Conservation (phyloP, 768 basidiomycete species). For the Boletus coccyginus region DNA sequence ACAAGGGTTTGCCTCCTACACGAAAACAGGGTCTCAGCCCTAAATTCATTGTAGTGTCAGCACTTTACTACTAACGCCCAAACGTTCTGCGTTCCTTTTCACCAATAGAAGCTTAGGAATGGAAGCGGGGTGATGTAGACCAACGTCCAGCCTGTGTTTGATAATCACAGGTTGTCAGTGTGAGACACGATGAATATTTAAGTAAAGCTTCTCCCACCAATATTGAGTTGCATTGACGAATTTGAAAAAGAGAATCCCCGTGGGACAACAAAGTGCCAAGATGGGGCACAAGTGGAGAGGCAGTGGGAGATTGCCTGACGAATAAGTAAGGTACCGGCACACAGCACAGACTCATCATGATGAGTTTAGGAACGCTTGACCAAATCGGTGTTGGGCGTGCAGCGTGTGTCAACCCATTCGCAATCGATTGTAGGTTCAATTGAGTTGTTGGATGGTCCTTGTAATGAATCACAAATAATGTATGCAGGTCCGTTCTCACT, state of each 20-base stretch:
- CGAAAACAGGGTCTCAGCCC: conserved; percentile 25
- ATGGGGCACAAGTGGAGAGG: too few relatives aligned
- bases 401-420: too few relatives aligned
- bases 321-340: too few relatives aligned
- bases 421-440: too few relatives aligned
- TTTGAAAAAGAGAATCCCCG: background rate
- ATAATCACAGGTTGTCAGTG: conserved; percentile 3
- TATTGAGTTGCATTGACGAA: background rate
- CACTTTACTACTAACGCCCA: background rate
- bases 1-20: conserved; percentile 22
- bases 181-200: background rate
- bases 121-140: background rate
- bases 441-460: too few relatives aligned
- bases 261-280: background rate
- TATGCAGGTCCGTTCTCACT: too few relatives aligned
- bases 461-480: too few relatives aligned
- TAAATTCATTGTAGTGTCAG: background rate
- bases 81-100: conserved; percentile 7
- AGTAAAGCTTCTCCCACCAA: background rate
- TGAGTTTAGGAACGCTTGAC: too few relatives aligned
- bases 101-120: background rate
- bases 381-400: too few relatives aligned
- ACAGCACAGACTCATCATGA: too few relatives aligned
- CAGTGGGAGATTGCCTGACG: too few relatives aligned
- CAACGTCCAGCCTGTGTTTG: conserved; percentile 10